Base-by-base conservation (phyloP, 257 asterid species). In the Catharanthus roseus region DNA sequence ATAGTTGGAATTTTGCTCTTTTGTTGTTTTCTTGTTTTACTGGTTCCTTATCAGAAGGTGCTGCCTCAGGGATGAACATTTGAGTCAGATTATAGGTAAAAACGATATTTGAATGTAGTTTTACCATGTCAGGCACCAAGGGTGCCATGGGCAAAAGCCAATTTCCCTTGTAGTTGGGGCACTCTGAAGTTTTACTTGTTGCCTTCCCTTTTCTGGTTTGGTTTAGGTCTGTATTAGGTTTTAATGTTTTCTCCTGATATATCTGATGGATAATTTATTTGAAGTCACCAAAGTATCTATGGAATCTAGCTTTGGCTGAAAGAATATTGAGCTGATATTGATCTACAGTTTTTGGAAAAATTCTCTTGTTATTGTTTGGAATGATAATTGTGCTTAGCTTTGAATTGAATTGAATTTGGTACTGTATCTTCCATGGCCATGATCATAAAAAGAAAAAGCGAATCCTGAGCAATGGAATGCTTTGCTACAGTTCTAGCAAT, bases 151-250 rank as follows among this genome's bases (percentile, higher is more conserved):
- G 67, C 7, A 34, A 34, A 34, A 62, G 16, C 7, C 5, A 33
- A 62, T 62, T 62, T 34, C 36, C 28, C 2, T 7, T 24, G 66
- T 18, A 62, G 67, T 60, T 60, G 24, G 66, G 19, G 44, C 26
- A 6, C 16, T 34, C 67, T 34, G 67, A 26, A 62, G 21, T 34
- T 62, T 19, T n/a, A 62, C 67, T 62, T 62, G 16, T 62, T 62
- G 47, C 26, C n/a, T 62, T 34, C 7, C 23, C 3, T 34, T 28
- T 19, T 36, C 47, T 62, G 26, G 24, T 18, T 61, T 33, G 4
- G 6, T 61, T 61, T 61, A 16, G 44, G 41, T 61, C 33, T 61
- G 34, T 61, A 6, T 18, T 62, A 33, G 28, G 28, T 62, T 62
- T 31, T 29, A 58, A 29, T 29, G 26, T 62, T 16, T 16, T 18